Percentiles rank a stretch among this genome's conserved stretches.
These are phyloP conservation scores for Telfairia occidentalis DNA, from an alignment of 331 rosid genomes.

Conservation along the genomic window DNA sequence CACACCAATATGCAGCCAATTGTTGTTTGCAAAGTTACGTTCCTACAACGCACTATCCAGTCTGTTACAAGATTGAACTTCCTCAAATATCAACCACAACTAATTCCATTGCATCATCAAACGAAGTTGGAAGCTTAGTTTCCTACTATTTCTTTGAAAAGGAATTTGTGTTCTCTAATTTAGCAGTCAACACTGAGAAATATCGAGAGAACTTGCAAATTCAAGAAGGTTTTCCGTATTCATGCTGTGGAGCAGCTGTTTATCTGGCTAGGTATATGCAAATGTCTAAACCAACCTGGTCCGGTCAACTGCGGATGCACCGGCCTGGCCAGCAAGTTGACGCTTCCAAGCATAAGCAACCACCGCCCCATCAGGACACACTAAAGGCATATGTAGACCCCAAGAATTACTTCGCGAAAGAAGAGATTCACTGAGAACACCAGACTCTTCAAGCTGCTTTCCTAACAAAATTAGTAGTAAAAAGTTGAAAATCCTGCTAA, in stretches of 20 bases:
- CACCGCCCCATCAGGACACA: conserved; percentile 87
- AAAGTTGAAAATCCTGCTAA: not conserved
- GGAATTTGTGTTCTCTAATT: not conserved
- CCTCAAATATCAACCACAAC: not conserved
- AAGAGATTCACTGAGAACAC: conserved; percentile 69
- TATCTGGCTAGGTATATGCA: not conserved
- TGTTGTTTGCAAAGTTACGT: not conserved
- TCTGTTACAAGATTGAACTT: not conserved
- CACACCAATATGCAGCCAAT: too few relatives aligned
- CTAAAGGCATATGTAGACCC: conserved; percentile 91
- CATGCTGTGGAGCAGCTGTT: not conserved
- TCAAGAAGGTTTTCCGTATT: not conserved
- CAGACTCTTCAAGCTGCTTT: conserved; percentile 76
- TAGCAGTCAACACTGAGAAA: not conserved
- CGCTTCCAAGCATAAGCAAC: conserved; percentile 97
- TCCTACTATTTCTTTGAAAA: not conserved
- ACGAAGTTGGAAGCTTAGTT: not conserved
- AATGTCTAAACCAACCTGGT: conserved; percentile 36
- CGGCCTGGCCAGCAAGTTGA: conserved; percentile 90
- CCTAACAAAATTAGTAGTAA: conserved; percentile 31
- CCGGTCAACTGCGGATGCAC: conserved; percentile 84
- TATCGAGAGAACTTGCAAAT: not conserved
- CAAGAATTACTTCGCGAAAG: conserved; percentile 73
- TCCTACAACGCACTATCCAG: not conserved
- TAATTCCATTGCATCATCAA: not conserved